Conservation (phyloP, 1,284 basidiomycete species). For the Hymenochaete sp. region DNA sequence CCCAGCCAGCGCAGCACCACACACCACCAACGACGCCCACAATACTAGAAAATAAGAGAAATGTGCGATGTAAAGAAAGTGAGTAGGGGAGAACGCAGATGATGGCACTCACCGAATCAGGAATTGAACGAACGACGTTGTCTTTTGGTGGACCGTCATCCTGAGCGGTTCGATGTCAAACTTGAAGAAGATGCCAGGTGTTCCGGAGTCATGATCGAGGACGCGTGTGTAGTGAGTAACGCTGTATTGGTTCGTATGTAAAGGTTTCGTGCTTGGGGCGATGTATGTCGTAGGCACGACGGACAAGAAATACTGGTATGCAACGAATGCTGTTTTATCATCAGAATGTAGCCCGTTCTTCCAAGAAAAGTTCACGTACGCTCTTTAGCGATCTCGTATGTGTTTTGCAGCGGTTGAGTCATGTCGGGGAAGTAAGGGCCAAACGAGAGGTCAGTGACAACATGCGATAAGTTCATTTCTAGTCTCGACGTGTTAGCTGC, state of each 20-base stretch:
- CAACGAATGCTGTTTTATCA: conserved; percentile 64
- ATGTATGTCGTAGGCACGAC: conserved; percentile 94
- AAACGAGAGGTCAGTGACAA: conserved; percentile 95
- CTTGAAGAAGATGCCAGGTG: conserved; percentile 95
- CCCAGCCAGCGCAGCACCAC: conserved; percentile 74
- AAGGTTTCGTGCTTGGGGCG: conserved; percentile 47
- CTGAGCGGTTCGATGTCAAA: conserved; percentile 91
- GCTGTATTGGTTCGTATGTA: conserved; percentile 90
- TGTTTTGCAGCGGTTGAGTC: conserved; percentile 87
- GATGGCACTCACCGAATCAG: conserved; percentile 56
- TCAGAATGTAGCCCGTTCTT: not conserved
- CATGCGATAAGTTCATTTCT: conserved; percentile 97
- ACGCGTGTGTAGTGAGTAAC: conserved; percentile 87
- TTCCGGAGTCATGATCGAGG: conserved; percentile 69
- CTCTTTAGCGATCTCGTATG: conserved; percentile 73
- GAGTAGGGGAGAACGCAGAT: conserved; percentile 23
- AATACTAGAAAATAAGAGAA: conserved; percentile 32
- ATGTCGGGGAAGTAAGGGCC: conserved; percentile 96
- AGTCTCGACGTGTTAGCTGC: conserved; percentile 3
- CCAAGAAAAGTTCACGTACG: conserved; percentile 49
- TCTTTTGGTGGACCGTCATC: conserved; percentile 80
- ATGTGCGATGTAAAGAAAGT: not conserved
- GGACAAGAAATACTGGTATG: conserved; percentile 94
- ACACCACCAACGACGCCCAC: conserved; percentile 76
- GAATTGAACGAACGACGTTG: conserved; percentile 73